A percentile compares a stretch with the other conserved stretches of the same genome.
phyloP scores from a whole-genome alignment of 139 green algal species.

The Asterochloris sp. region DNA sequence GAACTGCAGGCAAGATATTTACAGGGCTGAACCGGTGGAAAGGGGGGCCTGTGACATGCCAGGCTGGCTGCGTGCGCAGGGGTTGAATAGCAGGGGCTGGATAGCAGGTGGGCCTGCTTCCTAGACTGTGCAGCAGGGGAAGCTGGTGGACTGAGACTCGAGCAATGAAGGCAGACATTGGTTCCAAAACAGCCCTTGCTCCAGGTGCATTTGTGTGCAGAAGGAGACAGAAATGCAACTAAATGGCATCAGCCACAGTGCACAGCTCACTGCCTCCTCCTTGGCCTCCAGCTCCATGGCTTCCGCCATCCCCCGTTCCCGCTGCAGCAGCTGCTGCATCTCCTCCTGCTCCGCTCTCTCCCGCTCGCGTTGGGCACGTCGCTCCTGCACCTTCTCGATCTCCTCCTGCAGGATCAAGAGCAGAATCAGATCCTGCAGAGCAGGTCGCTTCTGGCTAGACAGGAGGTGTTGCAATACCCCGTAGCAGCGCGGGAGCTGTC shows the following conservation, averaged over 20 bases:
- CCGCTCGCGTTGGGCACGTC: slow-evolving; percentile 74
- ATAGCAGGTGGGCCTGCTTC: no score
- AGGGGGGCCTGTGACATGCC: no score
- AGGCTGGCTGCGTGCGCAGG: no score
- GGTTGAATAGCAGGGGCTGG: no score
- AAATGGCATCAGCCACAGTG: neutral
- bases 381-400: slow-evolving; percentile 91
- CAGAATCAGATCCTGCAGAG: neutral
- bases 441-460: neutral
- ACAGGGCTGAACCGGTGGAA: no score
- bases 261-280: slow-evolving; percentile 52
- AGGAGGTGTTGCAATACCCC: no score
- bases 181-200: no score
- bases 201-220: no score
- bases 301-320: slow-evolving; percentile 67
- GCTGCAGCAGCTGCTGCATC: slow-evolving; percentile 79
- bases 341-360: slow-evolving; percentile 79
- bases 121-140: no score
- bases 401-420: slow-evolving; percentile 46
- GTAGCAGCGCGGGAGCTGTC: no score
- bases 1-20: slow-evolving; percentile 26
- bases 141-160: no score
- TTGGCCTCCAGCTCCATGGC: slow-evolving; percentile 76
- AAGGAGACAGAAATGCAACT: neutral
- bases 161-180: no score